phyloP scores from a whole-genome alignment of 2,329 filamentous ascomycete species.

The Simplicillium sp. region DNA sequence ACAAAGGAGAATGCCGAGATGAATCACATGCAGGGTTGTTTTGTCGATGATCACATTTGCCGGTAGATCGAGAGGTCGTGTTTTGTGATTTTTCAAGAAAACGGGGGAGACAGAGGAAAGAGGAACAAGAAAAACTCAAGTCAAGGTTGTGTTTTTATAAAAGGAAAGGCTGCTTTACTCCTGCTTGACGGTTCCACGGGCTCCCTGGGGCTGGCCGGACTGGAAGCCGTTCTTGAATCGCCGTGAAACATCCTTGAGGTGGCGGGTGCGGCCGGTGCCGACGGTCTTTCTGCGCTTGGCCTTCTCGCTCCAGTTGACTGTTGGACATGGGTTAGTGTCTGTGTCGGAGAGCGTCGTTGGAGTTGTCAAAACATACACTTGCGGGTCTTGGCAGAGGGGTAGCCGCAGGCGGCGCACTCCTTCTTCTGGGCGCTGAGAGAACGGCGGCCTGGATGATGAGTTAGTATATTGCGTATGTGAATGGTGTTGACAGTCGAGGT shows the following conservation, averaged over 20 bases:
- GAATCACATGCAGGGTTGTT: too few relatives aligned
- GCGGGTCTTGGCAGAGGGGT: conserved; percentile 92
- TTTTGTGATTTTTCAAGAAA: too few relatives aligned
- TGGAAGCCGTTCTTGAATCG: conserved; percentile 98
- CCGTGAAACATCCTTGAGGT: conserved; percentile 86
- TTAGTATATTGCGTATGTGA: conserved; percentile 1
- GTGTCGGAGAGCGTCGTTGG: not conserved
- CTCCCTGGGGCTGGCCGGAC: conserved; percentile 75
- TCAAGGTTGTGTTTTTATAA: too few relatives aligned
- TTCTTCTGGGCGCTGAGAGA: conserved; percentile 99
- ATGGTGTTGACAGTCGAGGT: too few relatives aligned
- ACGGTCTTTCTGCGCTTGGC: conserved; percentile 99
- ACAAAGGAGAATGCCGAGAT: too few relatives aligned
- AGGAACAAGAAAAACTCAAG: too few relatives aligned
- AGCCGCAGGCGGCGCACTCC: conserved; percentile 91
- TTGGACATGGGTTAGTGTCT: conserved; percentile 14
- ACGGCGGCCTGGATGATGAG: conserved; percentile 60
- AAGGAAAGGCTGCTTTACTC: too few relatives aligned
- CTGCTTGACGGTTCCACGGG: conserved; percentile 48
- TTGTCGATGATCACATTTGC: too few relatives aligned
- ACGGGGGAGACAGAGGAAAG: too few relatives aligned
- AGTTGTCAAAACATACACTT: conserved; percentile 75
- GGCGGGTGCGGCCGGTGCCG: conserved; percentile 91
- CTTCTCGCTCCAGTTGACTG: conserved; percentile 99
- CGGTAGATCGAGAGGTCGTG: too few relatives aligned